phyloP scores from a whole-genome alignment of 371 early-diverging fungal genomes.

The Lichtheimia hyalospora region DNA sequence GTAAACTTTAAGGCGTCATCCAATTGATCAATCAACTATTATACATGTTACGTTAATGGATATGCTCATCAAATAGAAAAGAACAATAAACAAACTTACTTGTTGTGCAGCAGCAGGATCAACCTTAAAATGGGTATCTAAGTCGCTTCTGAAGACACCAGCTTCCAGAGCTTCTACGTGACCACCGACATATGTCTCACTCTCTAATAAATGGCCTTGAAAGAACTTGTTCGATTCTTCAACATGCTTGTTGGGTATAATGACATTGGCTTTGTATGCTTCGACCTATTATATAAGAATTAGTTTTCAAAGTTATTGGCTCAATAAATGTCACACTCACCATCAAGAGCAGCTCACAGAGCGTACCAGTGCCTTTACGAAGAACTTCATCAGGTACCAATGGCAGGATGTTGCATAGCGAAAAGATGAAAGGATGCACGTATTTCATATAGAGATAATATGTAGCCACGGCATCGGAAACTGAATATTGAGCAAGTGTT shows the following conservation, averaged over 20 bases:
- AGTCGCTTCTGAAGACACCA: constrained; percentile 98
- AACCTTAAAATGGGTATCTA: constrained; percentile 87
- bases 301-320: neutral
- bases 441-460: constrained; percentile 99
- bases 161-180: constrained; percentile 99
- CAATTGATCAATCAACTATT: constrained; percentile 83
- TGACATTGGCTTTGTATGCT: constrained; percentile 88
- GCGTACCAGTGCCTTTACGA: constrained; percentile 97
- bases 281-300: constrained; percentile 62
- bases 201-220: constrained; percentile 92
- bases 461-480: constrained; percentile 99
- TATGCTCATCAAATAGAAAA: neutral
- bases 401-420: constrained; percentile 99
- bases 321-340: constrained; percentile 39
- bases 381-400: constrained; percentile 96
- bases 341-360: constrained; percentile 98
- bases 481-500: constrained; percentile 98
- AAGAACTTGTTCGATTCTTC: constrained; percentile 76
- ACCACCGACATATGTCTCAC: constrained; percentile 98
- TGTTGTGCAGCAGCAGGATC: constrained; percentile 75
- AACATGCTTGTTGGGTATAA: constrained; percentile 96
- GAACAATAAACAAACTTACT: constrained; percentile 37
- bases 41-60: neutral
- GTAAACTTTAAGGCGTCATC: constrained; percentile 92
- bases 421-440: constrained; percentile 99